phyloP scores from a whole-genome alignment of 176 grass and related monocot genomes.

The Oryza coarctata region DNA sequence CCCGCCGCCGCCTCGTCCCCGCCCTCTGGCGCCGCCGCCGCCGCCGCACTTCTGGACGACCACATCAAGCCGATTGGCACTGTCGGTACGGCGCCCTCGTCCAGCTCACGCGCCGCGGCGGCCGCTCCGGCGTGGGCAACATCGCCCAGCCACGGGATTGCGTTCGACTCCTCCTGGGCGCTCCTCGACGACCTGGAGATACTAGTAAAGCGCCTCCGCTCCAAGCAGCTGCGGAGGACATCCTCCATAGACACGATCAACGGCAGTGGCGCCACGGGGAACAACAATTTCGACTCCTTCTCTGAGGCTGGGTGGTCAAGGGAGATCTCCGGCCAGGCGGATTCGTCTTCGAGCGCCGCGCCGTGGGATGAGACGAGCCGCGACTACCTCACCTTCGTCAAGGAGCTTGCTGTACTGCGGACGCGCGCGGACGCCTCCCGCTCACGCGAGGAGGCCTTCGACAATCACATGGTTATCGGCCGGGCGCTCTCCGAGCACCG shows the following conservation, averaged over 20 bases:
- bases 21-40: neutral
- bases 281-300: slow-evolving; percentile 74
- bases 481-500: slow-evolving; percentile 74
- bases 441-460: slow-evolving; percentile 84
- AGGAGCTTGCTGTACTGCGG: slow-evolving; percentile 80
- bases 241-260: slow-evolving; percentile 18
- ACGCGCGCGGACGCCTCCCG: slow-evolving; percentile 63
- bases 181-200: slow-evolving; percentile 93
- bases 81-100: slow-evolving; percentile 13
- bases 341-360: slow-evolving; percentile 38
- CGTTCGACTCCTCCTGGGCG: slow-evolving; percentile 79
- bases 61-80: slow-evolving; percentile 43
- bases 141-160: slow-evolving; percentile 77
- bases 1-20: neutral
- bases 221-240: slow-evolving; percentile 69
- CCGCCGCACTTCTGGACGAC: slow-evolving; percentile 65
- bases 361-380: slow-evolving; percentile 84
- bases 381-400: slow-evolving; percentile 92
- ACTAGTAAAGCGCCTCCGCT: slow-evolving; percentile 93
- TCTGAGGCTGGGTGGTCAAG: slow-evolving; percentile 98
- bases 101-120: slow-evolving; percentile 35
- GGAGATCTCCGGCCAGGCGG: slow-evolving; percentile 60
- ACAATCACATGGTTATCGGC: slow-evolving; percentile 92
- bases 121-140: slow-evolving; percentile 61
- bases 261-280: slow-evolving; percentile 36